A percentile compares a stretch with the other conserved stretches of the same genome.
Conservation (phyloP, 345 rosid species). For the Lepidium didymum region DNA sequence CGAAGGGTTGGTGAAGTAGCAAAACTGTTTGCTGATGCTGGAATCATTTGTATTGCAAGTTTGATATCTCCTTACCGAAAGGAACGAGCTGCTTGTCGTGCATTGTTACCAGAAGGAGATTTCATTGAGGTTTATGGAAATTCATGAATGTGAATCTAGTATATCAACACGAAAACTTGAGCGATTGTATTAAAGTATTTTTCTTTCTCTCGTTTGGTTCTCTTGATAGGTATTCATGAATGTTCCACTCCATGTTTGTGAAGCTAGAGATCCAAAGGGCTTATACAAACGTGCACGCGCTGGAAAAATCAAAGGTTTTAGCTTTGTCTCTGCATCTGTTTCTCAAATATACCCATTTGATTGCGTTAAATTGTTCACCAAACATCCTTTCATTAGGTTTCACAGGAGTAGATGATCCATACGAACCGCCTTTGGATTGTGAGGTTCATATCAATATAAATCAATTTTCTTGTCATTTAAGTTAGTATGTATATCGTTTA, state of each 20-base stretch:
- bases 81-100: conserved; percentile 60
- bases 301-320: conserved; percentile 57
- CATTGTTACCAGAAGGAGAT: conserved; percentile 55
- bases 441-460: conserved; percentile 37
- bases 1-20: conserved; percentile 70
- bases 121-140: conserved; percentile 49
- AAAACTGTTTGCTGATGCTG: conserved; percentile 74
- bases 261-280: conserved; percentile 74
- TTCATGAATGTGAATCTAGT: neutral
- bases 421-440: conserved; percentile 59
- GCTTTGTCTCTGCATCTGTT: neutral
- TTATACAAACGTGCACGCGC: conserved; percentile 76
- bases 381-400: conserved; percentile 37
- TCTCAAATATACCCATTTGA: neutral
- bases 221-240: conserved; percentile 55
- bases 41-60: conserved; percentile 68
- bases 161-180: neutral
- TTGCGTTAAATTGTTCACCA: neutral
- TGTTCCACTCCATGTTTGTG: conserved; percentile 67
- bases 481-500: neutral
- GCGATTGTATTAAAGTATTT: neutral
- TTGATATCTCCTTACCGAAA: conserved; percentile 69
- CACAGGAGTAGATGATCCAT: conserved; percentile 75
- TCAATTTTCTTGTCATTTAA: neutral
- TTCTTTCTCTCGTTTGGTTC: neutral